These are phyloP conservation scores for Naganishia liquefaciens DNA, from an alignment of 1,284 basidiomycete species.

Conservation along the genomic window DNA sequence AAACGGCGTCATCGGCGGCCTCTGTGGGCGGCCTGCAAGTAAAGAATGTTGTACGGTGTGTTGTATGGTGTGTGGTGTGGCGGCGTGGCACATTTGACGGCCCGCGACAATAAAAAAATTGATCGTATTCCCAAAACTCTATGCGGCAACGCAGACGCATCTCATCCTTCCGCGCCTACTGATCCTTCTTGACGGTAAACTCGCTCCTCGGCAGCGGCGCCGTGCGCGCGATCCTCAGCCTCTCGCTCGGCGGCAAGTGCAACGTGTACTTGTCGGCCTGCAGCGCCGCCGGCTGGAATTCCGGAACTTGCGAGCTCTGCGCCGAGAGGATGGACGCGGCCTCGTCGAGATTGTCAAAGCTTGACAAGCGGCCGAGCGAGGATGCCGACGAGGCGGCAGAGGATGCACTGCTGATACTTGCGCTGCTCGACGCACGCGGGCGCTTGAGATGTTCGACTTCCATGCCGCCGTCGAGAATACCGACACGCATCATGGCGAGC, in stretches of 20 bases:
- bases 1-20: background rate
- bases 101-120: background rate
- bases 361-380: slow-evolving; percentile 29
- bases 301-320: slow-evolving; percentile 40
- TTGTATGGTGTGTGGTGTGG: slow-evolving; percentile 5
- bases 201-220: slow-evolving; percentile 38
- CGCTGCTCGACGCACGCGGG: slow-evolving; percentile 36
- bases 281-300: slow-evolving; percentile 49
- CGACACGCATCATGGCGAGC: slow-evolving; percentile 87
- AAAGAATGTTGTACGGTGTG: slow-evolving; percentile 21
- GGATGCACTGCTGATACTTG: slow-evolving; percentile 44
- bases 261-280: slow-evolving; percentile 48
- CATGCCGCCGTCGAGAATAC: slow-evolving; percentile 74
- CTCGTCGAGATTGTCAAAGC: slow-evolving; percentile 31
- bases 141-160: background rate
- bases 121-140: background rate
- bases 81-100: background rate
- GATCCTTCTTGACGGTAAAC: slow-evolving; percentile 25
- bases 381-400: slow-evolving; percentile 42
- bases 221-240: slow-evolving; percentile 45
- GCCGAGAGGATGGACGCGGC: slow-evolving; percentile 36
- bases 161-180: background rate
- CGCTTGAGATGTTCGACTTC: slow-evolving; percentile 61
- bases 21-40: no score
- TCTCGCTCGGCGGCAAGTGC: slow-evolving; percentile 51